Evolutionary conservation across 164 flowering plant species (phyloP).

Genomic region (Platanus orientalis): DNA sequence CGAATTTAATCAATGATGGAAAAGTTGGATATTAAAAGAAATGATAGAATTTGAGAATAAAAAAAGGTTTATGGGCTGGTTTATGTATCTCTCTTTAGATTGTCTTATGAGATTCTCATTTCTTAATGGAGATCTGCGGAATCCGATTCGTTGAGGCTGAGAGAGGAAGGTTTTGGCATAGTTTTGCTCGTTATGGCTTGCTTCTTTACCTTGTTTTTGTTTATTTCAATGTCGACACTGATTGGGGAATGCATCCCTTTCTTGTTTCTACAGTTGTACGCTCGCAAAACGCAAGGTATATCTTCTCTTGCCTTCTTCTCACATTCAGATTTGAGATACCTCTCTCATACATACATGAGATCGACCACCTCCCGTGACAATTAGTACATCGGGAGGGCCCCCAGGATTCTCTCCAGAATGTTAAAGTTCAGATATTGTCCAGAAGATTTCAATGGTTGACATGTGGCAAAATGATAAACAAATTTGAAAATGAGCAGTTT

Average conservation of each 20-base stretch:
- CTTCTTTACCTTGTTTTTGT: neutral
- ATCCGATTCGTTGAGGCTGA: constrained; percentile 28
- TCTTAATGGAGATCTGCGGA: constrained; percentile 16
- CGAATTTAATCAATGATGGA: neutral
- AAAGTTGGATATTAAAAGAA: neutral
- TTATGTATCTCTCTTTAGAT: neutral
- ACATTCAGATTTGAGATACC: too few relatives aligned
- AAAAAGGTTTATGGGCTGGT: neutral
- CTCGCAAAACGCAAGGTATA: too few relatives aligned
- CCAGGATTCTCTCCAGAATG: too few relatives aligned
- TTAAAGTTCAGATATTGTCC: too few relatives aligned
- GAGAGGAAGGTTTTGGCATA: neutral
- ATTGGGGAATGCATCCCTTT: constrained; percentile 4
- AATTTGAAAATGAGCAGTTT: too few relatives aligned
- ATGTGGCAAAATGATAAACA: too few relatives aligned
- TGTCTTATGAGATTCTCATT: neutral
- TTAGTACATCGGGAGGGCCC: too few relatives aligned
- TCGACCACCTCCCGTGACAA: too few relatives aligned
- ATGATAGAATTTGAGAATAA: neutral
- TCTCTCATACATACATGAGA: too few relatives aligned
- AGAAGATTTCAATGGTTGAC: too few relatives aligned
- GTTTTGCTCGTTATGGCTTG: neutral
- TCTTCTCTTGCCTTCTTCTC: neutral
- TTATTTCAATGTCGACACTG: neutral
- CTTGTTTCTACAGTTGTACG: neutral